Base-by-base conservation (phyloP, 768 basidiomycete species). In the Mycena belliarum region DNA sequence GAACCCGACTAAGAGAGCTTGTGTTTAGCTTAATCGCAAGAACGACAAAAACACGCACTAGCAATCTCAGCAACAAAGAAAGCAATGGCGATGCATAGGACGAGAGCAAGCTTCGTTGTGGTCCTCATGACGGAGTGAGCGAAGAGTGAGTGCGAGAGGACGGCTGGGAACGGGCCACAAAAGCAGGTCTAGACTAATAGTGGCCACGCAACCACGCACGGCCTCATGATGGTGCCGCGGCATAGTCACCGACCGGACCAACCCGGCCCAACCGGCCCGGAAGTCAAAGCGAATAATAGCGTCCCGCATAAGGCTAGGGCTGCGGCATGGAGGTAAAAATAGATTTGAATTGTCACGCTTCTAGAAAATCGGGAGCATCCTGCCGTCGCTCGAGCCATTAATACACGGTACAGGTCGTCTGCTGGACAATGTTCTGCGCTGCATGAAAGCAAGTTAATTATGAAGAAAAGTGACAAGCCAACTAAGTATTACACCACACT, bases 31-130 rank as follows among this genome's bases (percentile, higher is more conserved):
- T n/a, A n/a, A n/a, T 52, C 44, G 37, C 35, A 23, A 52, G 25
- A 10, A 35, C 45, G n/a, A 25, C 25, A 51, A 29, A 23, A 33
- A 48, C 42, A 66, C 75, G 35, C 63, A 75, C 81, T 71, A 51
- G 75, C 73, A 47, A 83, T 79, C 66, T 83, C 82, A 33, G 76
- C 78, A 26, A 73, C 64, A 57, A 83, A 82, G 70, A 83, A 83
- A 7, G 70, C 67, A 28, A 78, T 66, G 63, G 79, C 78, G 49
- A 82, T 76, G 9, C 63, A 73, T 6, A 83, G 72, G 9, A 83
- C 78, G 24, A 79, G 64, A 0, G 77, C 79, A 38, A 82, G 74
- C 50, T 70, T 72, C 8, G 78, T 80, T 1, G 79, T 81, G 40
- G 75, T 77, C 70, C 80, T 80, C 80, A 82, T 78, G 5, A 26